Evolutionary conservation across 768 basidiomycete species (phyloP).

Genomic region (Butyriboletus loyo): DNA sequence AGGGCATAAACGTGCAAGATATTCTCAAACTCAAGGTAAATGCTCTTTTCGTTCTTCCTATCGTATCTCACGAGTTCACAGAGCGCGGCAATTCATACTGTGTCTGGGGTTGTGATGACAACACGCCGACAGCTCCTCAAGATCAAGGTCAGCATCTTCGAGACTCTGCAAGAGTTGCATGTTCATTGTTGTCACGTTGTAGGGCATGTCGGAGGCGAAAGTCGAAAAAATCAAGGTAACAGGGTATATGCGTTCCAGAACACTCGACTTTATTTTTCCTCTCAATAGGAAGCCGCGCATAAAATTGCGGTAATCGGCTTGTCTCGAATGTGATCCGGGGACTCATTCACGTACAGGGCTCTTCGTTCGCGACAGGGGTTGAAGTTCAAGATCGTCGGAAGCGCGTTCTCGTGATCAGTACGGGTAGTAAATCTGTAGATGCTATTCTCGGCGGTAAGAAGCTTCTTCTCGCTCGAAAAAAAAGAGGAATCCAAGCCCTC

Average conservation of each 20-base stretch:
- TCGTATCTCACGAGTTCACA: conserved; percentile 24
- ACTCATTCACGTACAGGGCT: conserved; percentile 52
- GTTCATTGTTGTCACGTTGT: background rate
- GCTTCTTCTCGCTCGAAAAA: background rate
- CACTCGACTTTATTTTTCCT: background rate
- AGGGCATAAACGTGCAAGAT: conserved; percentile 97
- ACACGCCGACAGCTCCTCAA: conserved; percentile 87
- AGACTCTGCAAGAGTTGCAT: background rate
- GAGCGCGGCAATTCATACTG: conserved; percentile 79
- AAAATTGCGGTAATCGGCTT: conserved; percentile 63
- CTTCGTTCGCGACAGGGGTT: conserved; percentile 87
- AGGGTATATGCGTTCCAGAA: conserved; percentile 14
- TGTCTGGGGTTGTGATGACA: conserved; percentile 89
- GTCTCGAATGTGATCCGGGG: background rate
- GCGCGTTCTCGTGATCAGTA: conserved; percentile 79
- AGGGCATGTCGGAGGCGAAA: conserved; percentile 97
- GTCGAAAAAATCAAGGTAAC: conserved; percentile 92
- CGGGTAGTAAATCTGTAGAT: conserved; percentile 91
- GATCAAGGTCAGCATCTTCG: conserved; percentile 65
- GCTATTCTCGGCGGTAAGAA: conserved; percentile 76
- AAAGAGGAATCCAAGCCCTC: background rate
- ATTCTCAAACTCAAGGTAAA: conserved; percentile 86
- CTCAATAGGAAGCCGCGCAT: conserved; percentile 78
- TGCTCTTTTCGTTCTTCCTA: conserved; percentile 1
- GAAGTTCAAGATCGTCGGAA: conserved; percentile 87